Percentiles rank a stretch among this genome's conserved stretches.
phyloP scores from a whole-genome alignment of 1,284 basidiomycete genomes.

The Meira nashicola region DNA sequence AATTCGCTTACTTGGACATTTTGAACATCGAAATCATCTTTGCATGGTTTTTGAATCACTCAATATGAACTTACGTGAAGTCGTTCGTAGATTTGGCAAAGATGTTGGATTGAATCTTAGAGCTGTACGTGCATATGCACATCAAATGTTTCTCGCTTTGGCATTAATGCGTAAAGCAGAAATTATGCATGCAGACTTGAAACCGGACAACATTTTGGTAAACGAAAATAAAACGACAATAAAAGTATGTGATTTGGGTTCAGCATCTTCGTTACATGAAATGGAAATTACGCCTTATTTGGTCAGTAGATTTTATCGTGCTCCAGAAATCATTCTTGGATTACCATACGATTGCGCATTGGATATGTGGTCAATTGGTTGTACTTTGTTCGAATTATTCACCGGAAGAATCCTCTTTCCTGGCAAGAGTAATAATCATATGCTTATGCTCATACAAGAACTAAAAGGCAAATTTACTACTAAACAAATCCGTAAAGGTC shows the following conservation, averaged over 20 bases:
- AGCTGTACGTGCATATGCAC: conserved; percentile 94
- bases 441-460: conserved; percentile 75
- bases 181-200: conserved; percentile 94
- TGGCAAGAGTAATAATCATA: conserved; percentile 93
- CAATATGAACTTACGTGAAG: conserved; percentile 96
- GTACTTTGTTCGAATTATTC: conserved; percentile 94
- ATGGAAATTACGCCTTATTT: conserved; percentile 98
- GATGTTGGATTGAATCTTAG: conserved; percentile 92
- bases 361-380: conserved; percentile 96
- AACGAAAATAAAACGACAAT: conserved; percentile 89
- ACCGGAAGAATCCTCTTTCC: conserved; percentile 98
- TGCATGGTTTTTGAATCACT: conserved; percentile 94
- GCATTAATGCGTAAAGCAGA: conserved; percentile 79
- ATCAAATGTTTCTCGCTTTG: conserved; percentile 87
- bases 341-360: conserved; percentile 88
- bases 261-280: conserved; percentile 85
- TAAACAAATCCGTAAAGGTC: conserved; percentile 89
- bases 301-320: conserved; percentile 94
- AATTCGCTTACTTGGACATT: conserved; percentile 81
- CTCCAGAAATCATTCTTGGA: conserved; percentile 96
- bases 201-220: conserved; percentile 56
- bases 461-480: conserved; percentile 86
- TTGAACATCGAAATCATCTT: conserved; percentile 92
- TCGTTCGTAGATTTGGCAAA: conserved; percentile 97
- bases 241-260: conserved; percentile 94